Conservation (phyloP, 495 filamentous ascomycete species). For the Wilcoxina mikolae region DNA sequence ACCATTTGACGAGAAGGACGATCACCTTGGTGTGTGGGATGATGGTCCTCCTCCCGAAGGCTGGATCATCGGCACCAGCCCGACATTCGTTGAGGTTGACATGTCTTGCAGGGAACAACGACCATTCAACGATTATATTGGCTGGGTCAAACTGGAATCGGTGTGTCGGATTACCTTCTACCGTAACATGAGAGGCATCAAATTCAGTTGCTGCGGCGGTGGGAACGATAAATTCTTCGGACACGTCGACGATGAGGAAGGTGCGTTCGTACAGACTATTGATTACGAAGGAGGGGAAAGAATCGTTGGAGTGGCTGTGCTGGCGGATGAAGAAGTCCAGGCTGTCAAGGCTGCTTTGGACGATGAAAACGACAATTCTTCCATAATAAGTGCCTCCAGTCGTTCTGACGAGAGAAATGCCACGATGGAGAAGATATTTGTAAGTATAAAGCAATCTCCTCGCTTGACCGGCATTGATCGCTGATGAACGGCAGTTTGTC, state of each 20-base stretch:
- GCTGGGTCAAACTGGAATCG: constrained; percentile 17
- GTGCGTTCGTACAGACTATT: constrained; percentile 16
- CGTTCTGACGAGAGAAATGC: background rate
- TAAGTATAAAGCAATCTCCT: background rate
- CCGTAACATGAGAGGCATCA: constrained; percentile 23
- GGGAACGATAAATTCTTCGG: constrained; percentile 19
- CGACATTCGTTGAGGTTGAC: constrained; percentile 1
- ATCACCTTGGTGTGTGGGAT: constrained; percentile 20
- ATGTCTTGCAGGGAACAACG: background rate
- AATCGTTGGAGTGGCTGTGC: constrained; percentile 19
- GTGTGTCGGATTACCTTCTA: constrained; percentile 18
- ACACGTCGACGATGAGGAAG: constrained; percentile 6
- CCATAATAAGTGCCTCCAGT: constrained; percentile 3
- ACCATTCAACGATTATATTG: constrained; percentile 11
- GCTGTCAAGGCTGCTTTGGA: constrained; percentile 1
- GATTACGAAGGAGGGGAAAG: constrained; percentile 15
- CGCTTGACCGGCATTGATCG: no score
- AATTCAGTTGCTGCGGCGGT: constrained; percentile 14
- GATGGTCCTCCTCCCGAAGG: constrained; percentile 17
- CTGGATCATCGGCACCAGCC: constrained; percentile 14
- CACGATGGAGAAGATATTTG: constrained; percentile 2
- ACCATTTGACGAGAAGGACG: constrained; percentile 22
- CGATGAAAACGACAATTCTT: background rate
- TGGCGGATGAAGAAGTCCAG: constrained; percentile 4
- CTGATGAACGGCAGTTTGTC: constrained; percentile 10